Percentiles rank a stretch among this genome's conserved stretches.
phyloP scores from a whole-genome alignment of 208 protist species.

The Angomonas ambiguus region DNA sequence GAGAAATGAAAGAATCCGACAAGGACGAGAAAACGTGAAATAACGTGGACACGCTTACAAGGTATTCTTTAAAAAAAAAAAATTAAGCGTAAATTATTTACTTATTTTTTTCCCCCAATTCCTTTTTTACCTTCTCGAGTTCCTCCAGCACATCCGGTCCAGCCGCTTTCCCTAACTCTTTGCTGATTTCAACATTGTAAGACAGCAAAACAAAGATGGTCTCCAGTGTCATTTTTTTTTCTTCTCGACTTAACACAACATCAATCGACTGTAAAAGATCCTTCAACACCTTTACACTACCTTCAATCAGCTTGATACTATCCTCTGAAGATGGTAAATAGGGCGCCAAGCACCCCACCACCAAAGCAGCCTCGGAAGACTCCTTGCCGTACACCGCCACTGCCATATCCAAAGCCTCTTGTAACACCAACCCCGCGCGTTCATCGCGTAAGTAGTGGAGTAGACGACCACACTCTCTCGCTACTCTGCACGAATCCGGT shows the following conservation, averaged over 20 bases:
- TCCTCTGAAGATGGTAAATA: conserved; percentile 42
- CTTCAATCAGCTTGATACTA: conserved; percentile 22
- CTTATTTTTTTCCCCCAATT: background rate
- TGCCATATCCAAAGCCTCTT: conserved; percentile 31
- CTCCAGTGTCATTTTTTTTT: conserved; percentile 72
- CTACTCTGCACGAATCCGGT: conserved; percentile 46
- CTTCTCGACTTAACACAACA: conserved; percentile 56
- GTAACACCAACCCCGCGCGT: conserved; percentile 46
- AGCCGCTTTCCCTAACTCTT: conserved; percentile 17
- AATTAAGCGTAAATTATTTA: background rate
- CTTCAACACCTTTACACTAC: conserved; percentile 35
- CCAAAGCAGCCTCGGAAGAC: conserved; percentile 54
- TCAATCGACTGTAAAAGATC: conserved; percentile 44
- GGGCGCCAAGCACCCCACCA: conserved; percentile 65
- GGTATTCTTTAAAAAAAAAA: conserved; percentile 2
- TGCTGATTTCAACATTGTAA: conserved; percentile 65
- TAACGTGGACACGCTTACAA: background rate
- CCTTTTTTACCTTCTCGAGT: background rate
- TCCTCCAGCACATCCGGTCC: background rate
- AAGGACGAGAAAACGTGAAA: conserved; percentile 5
- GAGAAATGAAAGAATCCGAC: background rate
- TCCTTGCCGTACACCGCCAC: conserved; percentile 39
- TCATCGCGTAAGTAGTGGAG: conserved; percentile 66
- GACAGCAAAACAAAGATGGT: conserved; percentile 72
- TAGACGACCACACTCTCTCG: conserved; percentile 66